A percentile compares a stretch with the other conserved stretches of the same genome.
Conservation (phyloP, 805 yeast species). For the Kodamaea hsintzibuensis region DNA sequence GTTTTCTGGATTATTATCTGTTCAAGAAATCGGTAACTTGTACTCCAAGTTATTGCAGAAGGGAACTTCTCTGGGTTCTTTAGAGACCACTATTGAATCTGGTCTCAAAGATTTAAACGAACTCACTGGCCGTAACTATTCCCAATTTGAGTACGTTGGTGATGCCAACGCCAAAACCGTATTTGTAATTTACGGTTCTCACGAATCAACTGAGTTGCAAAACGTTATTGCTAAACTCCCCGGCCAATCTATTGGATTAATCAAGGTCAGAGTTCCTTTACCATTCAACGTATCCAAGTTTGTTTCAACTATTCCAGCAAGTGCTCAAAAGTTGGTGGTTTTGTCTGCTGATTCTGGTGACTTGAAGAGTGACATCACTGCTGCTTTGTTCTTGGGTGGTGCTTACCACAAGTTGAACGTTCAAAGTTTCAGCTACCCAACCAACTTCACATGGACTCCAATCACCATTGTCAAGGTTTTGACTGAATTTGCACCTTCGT, state of each 20-base stretch:
- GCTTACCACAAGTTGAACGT: conserved; percentile 40
- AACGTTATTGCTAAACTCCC: conserved; percentile 40
- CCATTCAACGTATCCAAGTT: conserved; percentile 75
- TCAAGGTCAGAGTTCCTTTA: conserved; percentile 73
- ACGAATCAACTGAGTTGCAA: conserved; percentile 58
- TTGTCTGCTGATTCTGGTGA: conserved; percentile 43
- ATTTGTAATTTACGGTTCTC: conserved; percentile 79
- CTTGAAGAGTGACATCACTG: conserved; percentile 70
- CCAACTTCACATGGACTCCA: conserved; percentile 57
- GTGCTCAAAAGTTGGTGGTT: conserved; percentile 63
- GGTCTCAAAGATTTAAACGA: conserved; percentile 54
- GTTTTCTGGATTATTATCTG: conserved; percentile 43
- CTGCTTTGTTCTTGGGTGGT: conserved; percentile 61
- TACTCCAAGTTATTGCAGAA: conserved; percentile 37
- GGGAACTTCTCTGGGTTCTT: conserved; percentile 18
- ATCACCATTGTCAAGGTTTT: conserved; percentile 52
- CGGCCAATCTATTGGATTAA: conserved; percentile 55
- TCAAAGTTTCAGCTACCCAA: conserved; percentile 53
- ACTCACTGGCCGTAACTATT: conserved; percentile 52
- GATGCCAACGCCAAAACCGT: conserved; percentile 62
- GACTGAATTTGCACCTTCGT: conserved; percentile 34
- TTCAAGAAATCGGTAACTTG: conserved; percentile 41
- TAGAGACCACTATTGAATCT: conserved; percentile 40
- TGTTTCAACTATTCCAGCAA: conserved; percentile 54
- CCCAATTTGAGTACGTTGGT: conserved; percentile 74